Conservation (phyloP, 371 early-diverging fungal genomes). For the Coemansia sp. region DNA sequence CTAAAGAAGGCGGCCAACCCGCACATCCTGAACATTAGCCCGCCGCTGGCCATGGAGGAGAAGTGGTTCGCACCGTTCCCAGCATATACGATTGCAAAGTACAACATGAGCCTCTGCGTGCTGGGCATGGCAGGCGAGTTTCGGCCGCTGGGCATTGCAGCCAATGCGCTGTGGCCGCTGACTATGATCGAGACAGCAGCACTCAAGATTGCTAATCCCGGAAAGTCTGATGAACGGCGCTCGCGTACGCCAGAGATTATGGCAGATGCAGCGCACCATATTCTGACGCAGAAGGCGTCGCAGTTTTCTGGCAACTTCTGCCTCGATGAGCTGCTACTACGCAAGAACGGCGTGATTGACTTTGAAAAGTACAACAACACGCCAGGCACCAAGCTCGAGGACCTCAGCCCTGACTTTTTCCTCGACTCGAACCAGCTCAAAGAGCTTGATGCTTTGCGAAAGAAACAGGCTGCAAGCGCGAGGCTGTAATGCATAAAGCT, state of each 20-base stretch:
- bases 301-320: conserved; percentile 65
- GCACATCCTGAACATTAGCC: conserved; percentile 71
- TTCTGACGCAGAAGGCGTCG: conserved; percentile 55
- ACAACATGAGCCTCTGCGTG: conserved; percentile 70
- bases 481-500: conserved; percentile 9
- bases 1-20: conserved; percentile 66
- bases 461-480: conserved; percentile 13
- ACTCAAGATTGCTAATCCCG: conserved; percentile 54
- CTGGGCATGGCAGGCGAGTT: conserved; percentile 75
- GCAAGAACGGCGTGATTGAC: conserved; percentile 64
- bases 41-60: conserved; percentile 66
- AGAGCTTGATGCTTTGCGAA: conserved; percentile 33
- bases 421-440: conserved; percentile 58
- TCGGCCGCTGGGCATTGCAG: conserved; percentile 63
- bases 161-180: conserved; percentile 80
- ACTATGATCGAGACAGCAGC: conserved; percentile 77
- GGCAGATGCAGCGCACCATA: conserved; percentile 75
- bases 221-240: neutral
- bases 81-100: conserved; percentile 78
- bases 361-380: conserved; percentile 63
- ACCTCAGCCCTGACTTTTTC: conserved; percentile 67
- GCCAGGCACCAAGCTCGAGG: conserved; percentile 55
- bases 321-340: conserved; percentile 71
- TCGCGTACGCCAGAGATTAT: conserved; percentile 68
- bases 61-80: conserved; percentile 69